Conservation (phyloP, 2,329 filamentous ascomycete genomes). For the Talaromyces albobiverticillius region DNA sequence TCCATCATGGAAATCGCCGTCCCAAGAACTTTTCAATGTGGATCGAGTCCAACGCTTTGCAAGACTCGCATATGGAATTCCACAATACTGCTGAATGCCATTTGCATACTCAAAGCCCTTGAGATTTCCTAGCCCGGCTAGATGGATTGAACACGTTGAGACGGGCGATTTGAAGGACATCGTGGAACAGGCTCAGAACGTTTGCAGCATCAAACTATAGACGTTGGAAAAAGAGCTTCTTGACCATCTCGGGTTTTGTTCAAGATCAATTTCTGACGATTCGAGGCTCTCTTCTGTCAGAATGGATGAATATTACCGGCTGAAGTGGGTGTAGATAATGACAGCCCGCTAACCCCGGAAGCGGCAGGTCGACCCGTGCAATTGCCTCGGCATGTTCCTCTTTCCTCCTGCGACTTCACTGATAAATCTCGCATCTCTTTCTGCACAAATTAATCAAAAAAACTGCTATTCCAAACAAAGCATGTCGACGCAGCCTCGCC, state of each 20-base stretch:
- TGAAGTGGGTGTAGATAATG: too few species aligned
- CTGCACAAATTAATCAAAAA: constrained; percentile 7
- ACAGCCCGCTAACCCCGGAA: neutral
- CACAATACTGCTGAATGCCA: constrained; percentile 25
- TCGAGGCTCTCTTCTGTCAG: too few species aligned
- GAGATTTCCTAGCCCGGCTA: constrained; percentile 20
- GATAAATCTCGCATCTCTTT: neutral
- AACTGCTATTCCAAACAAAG: constrained; percentile 17
- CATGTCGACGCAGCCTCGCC: constrained; percentile 26
- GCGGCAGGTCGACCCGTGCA: neutral
- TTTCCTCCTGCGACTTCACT: neutral
- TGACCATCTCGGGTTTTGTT: too few species aligned
- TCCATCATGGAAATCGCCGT: constrained; percentile 20
- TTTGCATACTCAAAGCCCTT: constrained; percentile 22
- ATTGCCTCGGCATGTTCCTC: too few species aligned
- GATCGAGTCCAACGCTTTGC: constrained; percentile 25
- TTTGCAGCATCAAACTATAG: too few species aligned
- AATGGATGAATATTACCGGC: too few species aligned
- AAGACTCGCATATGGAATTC: constrained; percentile 24
- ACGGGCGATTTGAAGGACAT: neutral
- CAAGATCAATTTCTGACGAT: too few species aligned
- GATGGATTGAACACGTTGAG: constrained; percentile 16
- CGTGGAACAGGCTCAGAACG: too few species aligned
- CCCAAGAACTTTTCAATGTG: constrained; percentile 19
- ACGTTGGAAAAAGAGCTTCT: too few species aligned